Conservation (phyloP, 2,329 filamentous ascomycete genomes). For the Aspergillus ustus region DNA sequence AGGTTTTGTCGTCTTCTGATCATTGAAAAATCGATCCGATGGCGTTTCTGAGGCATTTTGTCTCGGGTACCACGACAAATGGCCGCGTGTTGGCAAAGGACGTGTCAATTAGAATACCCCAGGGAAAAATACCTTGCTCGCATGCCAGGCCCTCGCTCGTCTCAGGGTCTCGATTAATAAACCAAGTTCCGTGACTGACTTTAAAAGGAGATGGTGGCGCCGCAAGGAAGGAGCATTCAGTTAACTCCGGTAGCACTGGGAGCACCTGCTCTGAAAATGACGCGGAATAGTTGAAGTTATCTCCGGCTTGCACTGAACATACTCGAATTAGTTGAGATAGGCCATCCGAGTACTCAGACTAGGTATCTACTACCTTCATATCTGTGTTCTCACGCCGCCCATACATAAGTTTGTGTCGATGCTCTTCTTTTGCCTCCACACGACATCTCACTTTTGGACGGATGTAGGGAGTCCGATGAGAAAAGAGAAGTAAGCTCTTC, state of each 20-base stretch:
- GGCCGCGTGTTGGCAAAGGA: neutral
- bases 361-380: too few species aligned
- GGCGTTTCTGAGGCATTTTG: conserved; percentile 20
- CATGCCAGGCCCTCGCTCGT: neutral
- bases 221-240: conserved; percentile 3
- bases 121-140: neutral
- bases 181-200: neutral
- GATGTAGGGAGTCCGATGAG: too few species aligned
- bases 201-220: neutral
- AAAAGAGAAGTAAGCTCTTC: conserved; percentile 53
- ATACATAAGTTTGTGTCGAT: neutral
- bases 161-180: neutral
- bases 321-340: neutral
- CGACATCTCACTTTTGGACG: too few species aligned
- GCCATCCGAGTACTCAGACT: too few species aligned
- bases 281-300: neutral
- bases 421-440: too few species aligned
- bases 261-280: neutral
- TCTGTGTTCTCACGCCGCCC: too few species aligned
- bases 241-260: neutral
- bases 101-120: neutral
- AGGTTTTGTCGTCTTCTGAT: conserved; percentile 24
- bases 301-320: neutral
- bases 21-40: conserved; percentile 24
- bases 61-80: neutral